Conservation (phyloP, 1,284 basidiomycete species). For the Irpex sp. region DNA sequence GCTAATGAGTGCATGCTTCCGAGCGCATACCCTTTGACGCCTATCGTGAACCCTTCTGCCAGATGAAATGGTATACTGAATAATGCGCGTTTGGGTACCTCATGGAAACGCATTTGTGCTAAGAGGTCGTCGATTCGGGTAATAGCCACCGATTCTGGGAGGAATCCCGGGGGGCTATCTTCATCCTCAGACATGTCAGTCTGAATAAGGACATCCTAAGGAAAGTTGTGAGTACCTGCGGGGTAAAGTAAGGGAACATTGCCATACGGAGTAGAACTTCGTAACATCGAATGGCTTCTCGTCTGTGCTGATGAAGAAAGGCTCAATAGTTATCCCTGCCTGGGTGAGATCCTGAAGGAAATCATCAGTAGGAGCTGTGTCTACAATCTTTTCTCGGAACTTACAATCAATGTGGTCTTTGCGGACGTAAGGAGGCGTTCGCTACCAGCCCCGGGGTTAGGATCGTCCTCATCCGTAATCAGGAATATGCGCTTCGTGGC, state of each 20-base stretch:
- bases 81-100: conserved; percentile 84
- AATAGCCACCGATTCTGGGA: conserved; percentile 68
- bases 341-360: conserved; percentile 71
- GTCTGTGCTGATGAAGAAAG: conserved; percentile 84
- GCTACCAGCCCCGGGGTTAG: conserved; percentile 42
- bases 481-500: conserved; percentile 90
- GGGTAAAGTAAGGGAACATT: conserved; percentile 4
- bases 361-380: conserved; percentile 3
- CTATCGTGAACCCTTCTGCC: conserved; percentile 80
- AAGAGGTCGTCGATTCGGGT: conserved; percentile 77
- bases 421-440: conserved; percentile 62
- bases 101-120: conserved; percentile 78
- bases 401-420: conserved; percentile 64
- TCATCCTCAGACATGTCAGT: conserved; percentile 44
- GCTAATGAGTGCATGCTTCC: neutral
- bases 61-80: conserved; percentile 85
- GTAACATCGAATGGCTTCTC: conserved; percentile 71
- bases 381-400: conserved; percentile 16
- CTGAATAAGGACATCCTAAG: conserved; percentile 62
- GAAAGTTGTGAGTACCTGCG: conserved; percentile 1
- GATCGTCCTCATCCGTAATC: conserved; percentile 88
- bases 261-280: conserved; percentile 79
- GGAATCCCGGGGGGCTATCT: conserved; percentile 44
- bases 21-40: conserved; percentile 78
- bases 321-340: conserved; percentile 81